phyloP scores from a whole-genome alignment of 306 rosid species.

The Ammopiptanthus mongolicus region DNA sequence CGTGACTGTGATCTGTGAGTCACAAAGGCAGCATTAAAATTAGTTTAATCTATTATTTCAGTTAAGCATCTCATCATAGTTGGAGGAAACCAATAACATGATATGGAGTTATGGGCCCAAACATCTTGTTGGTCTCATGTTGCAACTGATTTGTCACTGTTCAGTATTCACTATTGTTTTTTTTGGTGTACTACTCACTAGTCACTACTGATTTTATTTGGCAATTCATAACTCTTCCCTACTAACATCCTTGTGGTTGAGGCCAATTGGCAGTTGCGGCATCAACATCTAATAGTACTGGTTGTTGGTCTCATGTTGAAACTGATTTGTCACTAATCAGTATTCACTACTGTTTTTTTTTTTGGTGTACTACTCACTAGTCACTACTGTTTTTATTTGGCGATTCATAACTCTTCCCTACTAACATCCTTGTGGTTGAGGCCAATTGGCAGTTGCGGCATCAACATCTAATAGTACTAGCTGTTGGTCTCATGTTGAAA shows the following conservation, averaged over 20 bases:
- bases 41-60: no score
- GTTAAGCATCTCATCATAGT: no score
- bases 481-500: background rate
- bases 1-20: no score
- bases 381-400: background rate
- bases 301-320: background rate
- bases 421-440: background rate
- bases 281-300: no score
- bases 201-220: background rate
- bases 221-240: background rate
- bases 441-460: conserved; percentile 14
- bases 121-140: background rate
- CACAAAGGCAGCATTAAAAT: background rate
- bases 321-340: background rate
- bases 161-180: no score
- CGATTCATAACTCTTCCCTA: background rate
- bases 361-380: no score
- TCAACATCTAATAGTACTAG: no score
- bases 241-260: background rate
- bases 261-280: conserved; percentile 10
- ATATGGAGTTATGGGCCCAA: no score
- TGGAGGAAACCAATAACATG: no score
- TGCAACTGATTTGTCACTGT: background rate
- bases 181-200: no score
- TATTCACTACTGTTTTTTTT: no score